These are phyloP conservation scores for Scleroderma citrinum DNA, from an alignment of 768 basidiomycete genomes.

Conservation along the genomic window DNA sequence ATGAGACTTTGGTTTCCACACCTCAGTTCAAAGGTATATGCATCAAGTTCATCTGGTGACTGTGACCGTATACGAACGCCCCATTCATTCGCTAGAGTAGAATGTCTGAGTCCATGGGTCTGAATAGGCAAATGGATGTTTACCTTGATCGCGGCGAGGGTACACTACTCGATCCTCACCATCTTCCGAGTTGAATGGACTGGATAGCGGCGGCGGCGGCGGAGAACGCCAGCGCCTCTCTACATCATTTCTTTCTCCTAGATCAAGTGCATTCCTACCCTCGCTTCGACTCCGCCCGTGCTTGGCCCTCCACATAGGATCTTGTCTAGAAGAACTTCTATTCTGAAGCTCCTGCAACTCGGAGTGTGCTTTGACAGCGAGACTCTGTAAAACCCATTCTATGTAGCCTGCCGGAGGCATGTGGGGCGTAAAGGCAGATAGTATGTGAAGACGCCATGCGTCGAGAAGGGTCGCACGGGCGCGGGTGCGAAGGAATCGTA, in stretches of 20 bases:
- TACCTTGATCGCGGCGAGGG: slow-evolving; percentile 23
- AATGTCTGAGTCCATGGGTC: slow-evolving; percentile 7
- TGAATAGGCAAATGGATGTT: not conserved
- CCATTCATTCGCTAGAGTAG: slow-evolving; percentile 24
- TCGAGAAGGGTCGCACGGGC: slow-evolving; percentile 68
- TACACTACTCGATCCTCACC: slow-evolving; percentile 23
- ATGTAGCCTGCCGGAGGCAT: slow-evolving; percentile 28
- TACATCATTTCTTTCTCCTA: slow-evolving; percentile 21
- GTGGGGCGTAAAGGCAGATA: slow-evolving; percentile 42
- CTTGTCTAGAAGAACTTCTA: not conserved
- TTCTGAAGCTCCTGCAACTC: slow-evolving; percentile 14
- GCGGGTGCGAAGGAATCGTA: slow-evolving; percentile 47
- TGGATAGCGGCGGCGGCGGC: slow-evolving; percentile 20
- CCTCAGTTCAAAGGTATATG: slow-evolving; percentile 20
- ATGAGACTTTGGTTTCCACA: slow-evolving; percentile 22
- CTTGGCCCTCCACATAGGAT: slow-evolving; percentile 18
- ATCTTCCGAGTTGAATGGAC: slow-evolving; percentile 9
- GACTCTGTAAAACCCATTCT: slow-evolving; percentile 27
- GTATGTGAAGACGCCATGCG: slow-evolving; percentile 54
- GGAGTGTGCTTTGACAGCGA: slow-evolving; percentile 13
- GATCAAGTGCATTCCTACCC: slow-evolving; percentile 36
- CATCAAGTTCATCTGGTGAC: slow-evolving; percentile 10
- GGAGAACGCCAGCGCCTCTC: slow-evolving; percentile 19
- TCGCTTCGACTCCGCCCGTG: slow-evolving; percentile 43
- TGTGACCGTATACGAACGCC: slow-evolving; percentile 17